These are phyloP conservation scores for Globisporangium nunn DNA, from an alignment of 352 stramenopile species.

Conservation along the genomic window DNA sequence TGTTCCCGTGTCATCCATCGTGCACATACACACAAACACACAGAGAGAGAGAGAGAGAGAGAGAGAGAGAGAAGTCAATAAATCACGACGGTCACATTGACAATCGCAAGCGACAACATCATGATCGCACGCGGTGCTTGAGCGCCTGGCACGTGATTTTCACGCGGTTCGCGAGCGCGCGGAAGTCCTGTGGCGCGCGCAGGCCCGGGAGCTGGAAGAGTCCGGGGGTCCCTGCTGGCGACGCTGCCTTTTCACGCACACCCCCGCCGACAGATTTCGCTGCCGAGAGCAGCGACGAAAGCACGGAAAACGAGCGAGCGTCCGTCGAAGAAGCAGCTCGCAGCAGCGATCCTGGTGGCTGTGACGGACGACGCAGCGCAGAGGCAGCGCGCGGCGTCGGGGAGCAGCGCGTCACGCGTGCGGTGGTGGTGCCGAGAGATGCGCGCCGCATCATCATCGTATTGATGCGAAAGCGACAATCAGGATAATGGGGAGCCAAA, in stretches of 20 bases:
- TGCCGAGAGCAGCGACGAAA: slow-evolving; percentile 10
- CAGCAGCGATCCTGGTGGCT: background rate
- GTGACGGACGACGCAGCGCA: no score
- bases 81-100: background rate
- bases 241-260: background rate
- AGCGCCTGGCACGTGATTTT: slow-evolving; percentile 51
- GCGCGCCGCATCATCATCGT: background rate
- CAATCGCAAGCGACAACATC: background rate
- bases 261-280: background rate
- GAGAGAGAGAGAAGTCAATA: background rate
- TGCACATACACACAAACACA: no score
- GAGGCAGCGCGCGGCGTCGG: background rate
- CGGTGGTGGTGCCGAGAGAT: background rate
- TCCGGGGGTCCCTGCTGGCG: slow-evolving; percentile 19
- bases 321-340: background rate
- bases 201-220: slow-evolving; percentile 70
- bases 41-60: no score
- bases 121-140: slow-evolving; percentile 37
- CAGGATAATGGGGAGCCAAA: background rate
- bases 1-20: slow-evolving; percentile 8
- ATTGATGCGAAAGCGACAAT: background rate
- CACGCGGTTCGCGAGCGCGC: slow-evolving; percentile 41
- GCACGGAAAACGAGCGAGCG: slow-evolving; percentile 11
- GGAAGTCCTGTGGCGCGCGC: slow-evolving; percentile 52
- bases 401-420: background rate